Evolutionary conservation across 768 basidiomycete genomes (phyloP).

Genomic region (Tulasnella sp.): DNA sequence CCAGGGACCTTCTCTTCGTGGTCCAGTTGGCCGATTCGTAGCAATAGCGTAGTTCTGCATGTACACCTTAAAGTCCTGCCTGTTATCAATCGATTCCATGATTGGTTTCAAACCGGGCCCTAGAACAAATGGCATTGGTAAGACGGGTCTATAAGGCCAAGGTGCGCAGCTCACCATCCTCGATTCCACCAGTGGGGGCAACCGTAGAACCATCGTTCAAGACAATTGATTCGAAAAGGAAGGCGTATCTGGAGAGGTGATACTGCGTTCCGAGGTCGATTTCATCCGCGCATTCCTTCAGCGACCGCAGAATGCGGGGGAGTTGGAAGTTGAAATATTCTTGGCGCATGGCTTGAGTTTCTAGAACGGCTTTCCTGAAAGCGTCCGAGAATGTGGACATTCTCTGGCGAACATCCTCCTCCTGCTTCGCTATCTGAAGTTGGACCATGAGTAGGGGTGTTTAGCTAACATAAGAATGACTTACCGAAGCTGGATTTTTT

Average conservation of each 20-base stretch:
- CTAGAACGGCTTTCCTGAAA: slow-evolving; percentile 82
- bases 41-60: slow-evolving; percentile 98
- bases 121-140: slow-evolving; percentile 26
- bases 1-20: slow-evolving; percentile 76
- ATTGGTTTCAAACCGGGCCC: slow-evolving; percentile 74
- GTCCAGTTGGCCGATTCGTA: slow-evolving; percentile 55
- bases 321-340: slow-evolving; percentile 98
- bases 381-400: slow-evolving; percentile 81
- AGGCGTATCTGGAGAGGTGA: slow-evolving; percentile 89
- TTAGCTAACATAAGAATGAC: background rate
- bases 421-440: slow-evolving; percentile 43
- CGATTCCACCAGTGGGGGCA: slow-evolving; percentile 47
- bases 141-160: background rate
- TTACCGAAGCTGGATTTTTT: slow-evolving; percentile 81
- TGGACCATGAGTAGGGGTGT: background rate
- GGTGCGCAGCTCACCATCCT: slow-evolving; percentile 47
- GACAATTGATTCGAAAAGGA: slow-evolving; percentile 84
- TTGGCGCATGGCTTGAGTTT: slow-evolving; percentile 84
- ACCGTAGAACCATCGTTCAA: slow-evolving; percentile 82
- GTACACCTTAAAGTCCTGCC: slow-evolving; percentile 88
- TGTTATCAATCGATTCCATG: slow-evolving; percentile 87
- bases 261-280: slow-evolving; percentile 98
- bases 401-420: slow-evolving; percentile 83
- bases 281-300: slow-evolving; percentile 95
- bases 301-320: slow-evolving; percentile 78